Evolutionary conservation across 2,329 filamentous ascomycete species (phyloP), one percentile per base, ranked within the genome.

Genomic region (Arthrinium phaeospermum): DNA sequence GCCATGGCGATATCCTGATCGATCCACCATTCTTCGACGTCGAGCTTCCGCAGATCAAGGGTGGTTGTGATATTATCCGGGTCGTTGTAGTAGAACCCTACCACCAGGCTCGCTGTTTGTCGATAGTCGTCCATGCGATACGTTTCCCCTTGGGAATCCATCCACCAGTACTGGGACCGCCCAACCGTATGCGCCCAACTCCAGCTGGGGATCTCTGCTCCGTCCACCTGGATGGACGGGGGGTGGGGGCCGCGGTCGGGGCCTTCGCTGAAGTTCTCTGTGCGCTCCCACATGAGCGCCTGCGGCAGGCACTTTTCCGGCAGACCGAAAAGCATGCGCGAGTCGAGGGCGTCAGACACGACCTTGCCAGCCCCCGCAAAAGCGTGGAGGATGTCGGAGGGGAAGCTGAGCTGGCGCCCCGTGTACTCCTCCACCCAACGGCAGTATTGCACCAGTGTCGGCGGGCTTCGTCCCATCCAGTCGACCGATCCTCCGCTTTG

Each of bases 371-470:
- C n/a, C 13, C 74, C 73, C 19, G 68, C 13, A 71, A 74, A 75
- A 3, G 74, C 74, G 22, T 73, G 72, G 4, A 75, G 68, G 14
- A 64, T 68, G 64, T 74, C 74, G 6, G 51, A 70, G 13, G 44
- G 64, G 34, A 68, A 67, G 24, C 73, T 72, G 10, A 74, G 24
- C 44, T 74, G 72, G 6, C 72, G 73, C 1, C 64, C 27, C 14
- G 53, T 73, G 64, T 75, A 74, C 44, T 75, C 71, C 37, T 73
- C 67, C 1, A 75, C 72, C 74, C 74, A 75, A 37, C 10, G 19
- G n/a, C 49, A 73, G 64, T 74, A 75, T 7, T 75, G 3, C 45
- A 47, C 16, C 16, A 47, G 4, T 5, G 45, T 47, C 16, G 45
- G 45, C 45, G 45, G 45, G 16, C 6, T 19, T 19, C 45, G 16